These are phyloP conservation scores for Phascolomyces articulosus DNA, from an alignment of 371 early-diverging fungal species.

Conservation along the genomic window DNA sequence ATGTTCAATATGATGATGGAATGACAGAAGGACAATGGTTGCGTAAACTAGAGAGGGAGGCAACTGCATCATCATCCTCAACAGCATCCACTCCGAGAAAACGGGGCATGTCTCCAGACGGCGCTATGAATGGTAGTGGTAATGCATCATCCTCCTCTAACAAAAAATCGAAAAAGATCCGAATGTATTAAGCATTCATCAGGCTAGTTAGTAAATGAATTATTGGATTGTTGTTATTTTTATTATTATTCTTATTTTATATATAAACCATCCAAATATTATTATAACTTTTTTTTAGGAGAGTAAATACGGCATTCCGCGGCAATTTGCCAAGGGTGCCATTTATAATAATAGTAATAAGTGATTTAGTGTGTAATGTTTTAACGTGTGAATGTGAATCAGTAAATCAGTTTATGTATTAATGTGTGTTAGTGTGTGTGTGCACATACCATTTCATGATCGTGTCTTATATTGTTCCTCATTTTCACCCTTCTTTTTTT, in stretches of 20 bases:
- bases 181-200: not conserved
- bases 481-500: not conserved
- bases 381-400: no score
- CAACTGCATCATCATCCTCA: conserved; percentile 7
- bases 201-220: no score
- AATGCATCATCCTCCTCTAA: not conserved
- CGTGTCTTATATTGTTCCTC: not conserved
- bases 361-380: no score
- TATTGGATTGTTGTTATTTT: no score
- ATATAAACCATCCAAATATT: no score
- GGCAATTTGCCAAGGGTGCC: conserved; percentile 3
- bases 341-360: no score
- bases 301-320: not conserved
- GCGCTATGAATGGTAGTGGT: not conserved
- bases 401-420: no score
- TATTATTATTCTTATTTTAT: not conserved
- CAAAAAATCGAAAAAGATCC: conserved; percentile 1
- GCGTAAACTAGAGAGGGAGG: conserved; percentile 11
- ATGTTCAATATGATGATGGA: conserved; percentile 88
- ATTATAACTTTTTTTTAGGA: not conserved
- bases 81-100: conserved; percentile 3
- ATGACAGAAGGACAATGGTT: conserved; percentile 95
- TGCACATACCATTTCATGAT: conserved; percentile 1
- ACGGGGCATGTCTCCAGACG: conserved; percentile 8
- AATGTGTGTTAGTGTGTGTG: not conserved